Base-by-base conservation (phyloP, 257 asterid species). In the Gardenia jasminoides region DNA sequence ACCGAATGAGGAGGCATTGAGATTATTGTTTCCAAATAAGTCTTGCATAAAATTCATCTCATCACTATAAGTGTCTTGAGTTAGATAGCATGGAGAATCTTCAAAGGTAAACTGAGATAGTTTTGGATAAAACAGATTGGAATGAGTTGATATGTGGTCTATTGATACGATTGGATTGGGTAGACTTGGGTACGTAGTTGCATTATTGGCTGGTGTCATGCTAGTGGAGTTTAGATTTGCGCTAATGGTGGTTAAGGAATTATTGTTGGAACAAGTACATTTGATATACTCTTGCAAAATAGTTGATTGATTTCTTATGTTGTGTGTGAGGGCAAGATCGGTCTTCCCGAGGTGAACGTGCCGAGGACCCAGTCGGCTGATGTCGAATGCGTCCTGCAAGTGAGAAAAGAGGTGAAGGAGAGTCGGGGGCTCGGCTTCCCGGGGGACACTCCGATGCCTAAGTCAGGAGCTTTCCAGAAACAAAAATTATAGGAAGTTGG, bases 241-340 rank as follows among this genome's bases (percentile, higher is more conserved):
- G 41, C 41, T 36, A 36, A 36, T 36, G 41, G 41, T 36, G 41
- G 41, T 36, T 36, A 72, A 7, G 19, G 86, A 31, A 44, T 75
- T 65, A 8, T 69, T 74, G 11, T 16, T 79, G 80, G 76, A 74
- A 59, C 69, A 85, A 13, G 67, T 80, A 20, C 69, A 72, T 70
- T 70, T 84, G 72, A 94, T 90, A 82, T 94, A 94, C 43, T 89
- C 91, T 73, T 91, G 94, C 20, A 94, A 72, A 3, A 90, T 5
- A 20, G 86, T 86, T 16, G 96, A 78, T 67, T 79, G 85, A 26
- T 76, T 70, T 13, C 76, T 66, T 30, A n/a, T n/a, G n/a, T n/a
- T n/a, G n/a, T n/a, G n/a, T n/a, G n/a, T n/a, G n/a, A n/a, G n/a
- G n/a, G n/a, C n/a, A n/a, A n/a, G n/a, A n/a, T n/a, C n/a, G n/a